Conservation (phyloP, 306 rosid genomes). For the Gastrolobium villosum region DNA sequence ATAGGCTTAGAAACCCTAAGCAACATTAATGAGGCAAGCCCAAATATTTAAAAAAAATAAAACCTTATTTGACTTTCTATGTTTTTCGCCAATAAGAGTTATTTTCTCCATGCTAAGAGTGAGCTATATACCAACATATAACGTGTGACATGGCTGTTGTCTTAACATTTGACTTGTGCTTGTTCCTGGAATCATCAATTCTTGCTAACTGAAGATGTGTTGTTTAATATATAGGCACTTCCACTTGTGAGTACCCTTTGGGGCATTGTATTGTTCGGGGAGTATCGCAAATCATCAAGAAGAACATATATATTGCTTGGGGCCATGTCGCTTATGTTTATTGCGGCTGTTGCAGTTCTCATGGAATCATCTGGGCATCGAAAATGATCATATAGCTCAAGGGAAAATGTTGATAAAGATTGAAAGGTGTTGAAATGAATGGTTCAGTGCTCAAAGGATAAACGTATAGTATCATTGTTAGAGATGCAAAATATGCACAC, state of each 20-base stretch:
- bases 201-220: constrained; percentile 9
- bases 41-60: too few species aligned
- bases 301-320: constrained; percentile 71
- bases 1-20: too few species aligned
- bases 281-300: constrained; percentile 81
- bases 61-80: too few species aligned
- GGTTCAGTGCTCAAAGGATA: background rate
- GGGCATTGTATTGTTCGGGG: constrained; percentile 85
- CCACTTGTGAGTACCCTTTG: constrained; percentile 95
- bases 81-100: too few species aligned
- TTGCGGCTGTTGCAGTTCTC: constrained; percentile 74
- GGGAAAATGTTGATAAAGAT: background rate
- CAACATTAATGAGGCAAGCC: too few species aligned
- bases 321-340: constrained; percentile 82
- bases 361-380: constrained; percentile 90
- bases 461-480: background rate
- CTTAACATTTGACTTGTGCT: background rate
- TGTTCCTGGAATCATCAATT: background rate
- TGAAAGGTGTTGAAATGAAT: background rate
- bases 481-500: background rate
- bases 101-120: too few species aligned
- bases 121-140: too few species aligned
- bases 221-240: constrained; percentile 69
- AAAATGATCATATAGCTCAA: constrained; percentile 52
- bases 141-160: too few species aligned